Evolutionary conservation across 768 basidiomycete genomes (phyloP).

Genomic region (Trametopsis cervina): DNA sequence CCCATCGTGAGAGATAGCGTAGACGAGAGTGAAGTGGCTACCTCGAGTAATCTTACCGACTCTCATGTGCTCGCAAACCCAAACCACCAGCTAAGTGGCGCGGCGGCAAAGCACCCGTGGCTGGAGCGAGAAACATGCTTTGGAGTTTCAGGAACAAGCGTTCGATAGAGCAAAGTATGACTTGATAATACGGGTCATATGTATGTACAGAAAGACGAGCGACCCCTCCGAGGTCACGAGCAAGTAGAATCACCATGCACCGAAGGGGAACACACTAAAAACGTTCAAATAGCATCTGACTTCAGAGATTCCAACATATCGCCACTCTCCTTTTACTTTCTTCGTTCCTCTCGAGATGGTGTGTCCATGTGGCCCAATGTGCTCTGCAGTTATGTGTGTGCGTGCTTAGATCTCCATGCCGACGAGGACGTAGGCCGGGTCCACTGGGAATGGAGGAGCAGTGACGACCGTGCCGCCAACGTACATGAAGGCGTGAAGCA

Average conservation of each 20-base stretch:
- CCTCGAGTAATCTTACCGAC: too few species aligned
- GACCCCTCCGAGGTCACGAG: conserved; percentile 2
- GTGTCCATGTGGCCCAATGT: too few species aligned
- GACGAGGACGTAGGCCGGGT: conserved; percentile 75
- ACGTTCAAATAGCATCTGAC: conserved; percentile 7
- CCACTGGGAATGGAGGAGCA: conserved; percentile 68
- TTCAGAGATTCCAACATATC: conserved; percentile 7
- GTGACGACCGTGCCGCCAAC: conserved; percentile 84
- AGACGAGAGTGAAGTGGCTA: too few species aligned
- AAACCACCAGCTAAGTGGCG: too few species aligned
- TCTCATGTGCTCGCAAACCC: too few species aligned
- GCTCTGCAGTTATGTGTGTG: too few species aligned
- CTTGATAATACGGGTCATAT: background rate
- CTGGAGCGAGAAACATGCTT: too few species aligned
- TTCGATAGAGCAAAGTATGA: background rate
- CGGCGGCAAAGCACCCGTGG: too few species aligned
- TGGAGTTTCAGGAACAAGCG: background rate
- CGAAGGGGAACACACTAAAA: conserved; percentile 6
- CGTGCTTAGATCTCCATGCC: conserved; percentile 72
- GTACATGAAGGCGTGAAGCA: conserved; percentile 89
- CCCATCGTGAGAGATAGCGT: too few species aligned
- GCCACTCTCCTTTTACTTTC: background rate
- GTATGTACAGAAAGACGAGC: too few species aligned
- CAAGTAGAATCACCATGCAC: too few species aligned
- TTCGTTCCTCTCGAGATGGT: too few species aligned